Base-by-base conservation (phyloP, 768 basidiomycete species). In the Cystofilobasidium capitatum region DNA sequence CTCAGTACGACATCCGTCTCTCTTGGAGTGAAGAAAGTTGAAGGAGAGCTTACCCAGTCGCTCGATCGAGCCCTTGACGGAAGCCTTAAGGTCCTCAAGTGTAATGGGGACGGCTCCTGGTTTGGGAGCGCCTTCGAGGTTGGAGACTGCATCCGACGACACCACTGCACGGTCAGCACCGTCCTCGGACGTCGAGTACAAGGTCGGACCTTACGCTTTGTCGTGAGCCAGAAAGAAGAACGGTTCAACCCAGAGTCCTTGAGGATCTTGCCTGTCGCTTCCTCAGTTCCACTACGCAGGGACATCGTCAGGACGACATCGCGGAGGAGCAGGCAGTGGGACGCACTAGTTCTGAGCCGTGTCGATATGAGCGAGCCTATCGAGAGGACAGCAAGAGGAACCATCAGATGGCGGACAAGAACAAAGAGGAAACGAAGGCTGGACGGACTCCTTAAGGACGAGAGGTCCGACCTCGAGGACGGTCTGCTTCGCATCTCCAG, bases 151-250 rank as follows among this genome's bases (percentile, higher is more conserved):
- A n/a, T n/a, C n/a, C n/a, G n/a, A n/a, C n/a, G 26, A 64, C 47
- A n/a, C 26, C 58, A 24, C 61, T 72, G 31, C 65, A 71, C 47
- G 70, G 71, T 71, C 37, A 12, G 40, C 3, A n/a, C n/a, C n/a
- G n/a, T n/a, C n/a, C n/a, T n/a, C n/a, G n/a, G n/a, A n/a, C n/a
- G n/a, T n/a, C n/a, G n/a, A n/a, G 51, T 3, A 42, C 16, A 37
- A 5, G 24, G 49, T 44, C 29, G 40, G 12, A 33, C n/a, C 73
- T 54, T 62, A 74, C 73, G 59, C 66, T 75, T 77, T 17, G 72
- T 72, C 5, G 76, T 77, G 16, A 77, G 60, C 58, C 66, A 77
- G 36, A 75, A 58, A 9, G 71, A 62, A 2, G 69, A 61, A n/a
- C 65, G 61, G 33, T 69, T 33, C 16, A 31, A 31, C 51, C 73